phyloP scores from a whole-genome alignment of 1,139 yeast genomes.

The Candida sp. region DNA sequence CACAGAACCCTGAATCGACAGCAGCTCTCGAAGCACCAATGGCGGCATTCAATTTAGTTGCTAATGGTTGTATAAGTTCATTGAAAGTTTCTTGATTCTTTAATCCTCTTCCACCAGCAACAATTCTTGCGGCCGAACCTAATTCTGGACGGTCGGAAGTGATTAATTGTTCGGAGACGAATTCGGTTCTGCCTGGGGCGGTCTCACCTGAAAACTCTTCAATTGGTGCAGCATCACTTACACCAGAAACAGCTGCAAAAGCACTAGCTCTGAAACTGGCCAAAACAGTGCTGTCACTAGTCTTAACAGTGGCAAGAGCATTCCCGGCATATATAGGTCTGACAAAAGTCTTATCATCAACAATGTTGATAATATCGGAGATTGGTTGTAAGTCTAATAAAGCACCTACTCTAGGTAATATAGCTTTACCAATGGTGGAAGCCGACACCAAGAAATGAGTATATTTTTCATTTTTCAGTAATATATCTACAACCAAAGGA shows the following conservation, averaged over 20 bases:
- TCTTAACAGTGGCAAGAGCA: slow-evolving; percentile 79
- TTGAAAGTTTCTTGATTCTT: slow-evolving; percentile 89
- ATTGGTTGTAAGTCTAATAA: slow-evolving; percentile 83
- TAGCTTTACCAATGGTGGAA: slow-evolving; percentile 82
- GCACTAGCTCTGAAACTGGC: slow-evolving; percentile 85
- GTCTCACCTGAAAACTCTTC: slow-evolving; percentile 44
- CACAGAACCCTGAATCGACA: slow-evolving; percentile 94
- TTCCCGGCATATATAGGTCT: slow-evolving; percentile 98
- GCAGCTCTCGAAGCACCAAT: slow-evolving; percentile 99
- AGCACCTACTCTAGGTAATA: slow-evolving; percentile 87
- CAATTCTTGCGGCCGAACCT: slow-evolving; percentile 75
- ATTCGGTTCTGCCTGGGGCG: slow-evolving; percentile 43
- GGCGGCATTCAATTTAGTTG: slow-evolving; percentile 83
- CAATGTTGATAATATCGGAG: slow-evolving; percentile 72
- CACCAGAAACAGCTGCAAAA: slow-evolving; percentile 46
- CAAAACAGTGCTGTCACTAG: slow-evolving; percentile 62
- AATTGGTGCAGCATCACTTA: slow-evolving; percentile 42
- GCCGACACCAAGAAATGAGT: slow-evolving; percentile 81
- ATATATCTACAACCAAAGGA: slow-evolving; percentile 50
- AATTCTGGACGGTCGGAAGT: slow-evolving; percentile 90
- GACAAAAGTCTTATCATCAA: slow-evolving; percentile 67
- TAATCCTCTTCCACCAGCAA: slow-evolving; percentile 94
- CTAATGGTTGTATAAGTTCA: slow-evolving; percentile 73
- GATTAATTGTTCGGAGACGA: slow-evolving; percentile 70
- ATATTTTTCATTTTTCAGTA: slow-evolving; percentile 35